phyloP scores from a whole-genome alignment of 2,329 filamentous ascomycete genomes.

The Hypoxylon sp. region DNA sequence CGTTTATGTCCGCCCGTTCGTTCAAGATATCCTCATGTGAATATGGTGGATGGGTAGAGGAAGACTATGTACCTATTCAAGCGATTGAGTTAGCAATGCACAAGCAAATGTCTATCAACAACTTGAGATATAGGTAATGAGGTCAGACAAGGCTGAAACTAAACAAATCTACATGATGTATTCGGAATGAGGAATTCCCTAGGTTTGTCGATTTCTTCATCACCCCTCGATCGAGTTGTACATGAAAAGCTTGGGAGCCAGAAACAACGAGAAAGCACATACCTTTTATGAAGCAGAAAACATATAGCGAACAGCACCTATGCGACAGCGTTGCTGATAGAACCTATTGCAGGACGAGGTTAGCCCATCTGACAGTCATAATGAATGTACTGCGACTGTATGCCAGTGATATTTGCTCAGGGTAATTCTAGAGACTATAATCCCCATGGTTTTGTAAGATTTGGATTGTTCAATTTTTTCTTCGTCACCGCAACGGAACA shows the following conservation, averaged over 20 bases:
- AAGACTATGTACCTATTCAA: constrained; percentile 61
- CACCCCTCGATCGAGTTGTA: constrained; percentile 59
- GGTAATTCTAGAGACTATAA: constrained; percentile 66
- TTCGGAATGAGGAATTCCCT: constrained; percentile 79
- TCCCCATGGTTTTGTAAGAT: constrained; percentile 73
- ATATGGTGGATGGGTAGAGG: constrained; percentile 41
- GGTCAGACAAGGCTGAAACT: constrained; percentile 81
- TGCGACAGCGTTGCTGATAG: not conserved
- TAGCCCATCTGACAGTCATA: constrained; percentile 36
- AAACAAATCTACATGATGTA: constrained; percentile 74
- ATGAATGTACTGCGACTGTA: not conserved
- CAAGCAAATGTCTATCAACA: constrained; percentile 34
- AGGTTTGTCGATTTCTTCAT: constrained; percentile 73
- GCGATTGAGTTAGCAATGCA: constrained; percentile 57
- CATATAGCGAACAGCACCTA: not conserved
- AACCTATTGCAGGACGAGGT: constrained; percentile 26
- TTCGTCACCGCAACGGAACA: constrained; percentile 60
- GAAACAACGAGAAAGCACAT: constrained; percentile 48
- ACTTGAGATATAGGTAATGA: constrained; percentile 49
- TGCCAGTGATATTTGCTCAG: constrained; percentile 63
- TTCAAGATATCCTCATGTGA: constrained; percentile 75
- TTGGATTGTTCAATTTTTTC: constrained; percentile 72
- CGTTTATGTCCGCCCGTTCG: constrained; percentile 79
- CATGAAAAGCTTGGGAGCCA: constrained; percentile 4
- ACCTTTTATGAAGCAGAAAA: constrained; percentile 62